These are phyloP conservation scores for Laguncularia racemosa DNA, from an alignment of 345 rosid species.

Conservation along the genomic window DNA sequence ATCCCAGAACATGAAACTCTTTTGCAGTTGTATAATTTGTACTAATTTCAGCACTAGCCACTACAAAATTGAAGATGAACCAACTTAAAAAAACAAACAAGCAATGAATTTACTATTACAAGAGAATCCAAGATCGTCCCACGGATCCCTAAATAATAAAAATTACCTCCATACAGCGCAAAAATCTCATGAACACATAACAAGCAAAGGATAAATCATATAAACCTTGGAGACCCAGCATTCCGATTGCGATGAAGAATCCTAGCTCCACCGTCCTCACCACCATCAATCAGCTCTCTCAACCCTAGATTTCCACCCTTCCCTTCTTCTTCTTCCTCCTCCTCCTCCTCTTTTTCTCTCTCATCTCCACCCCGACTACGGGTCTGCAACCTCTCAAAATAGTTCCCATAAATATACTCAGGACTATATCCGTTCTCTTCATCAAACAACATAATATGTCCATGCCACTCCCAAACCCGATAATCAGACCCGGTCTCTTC, in stretches of 20 bases:
- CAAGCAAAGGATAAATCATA: neutral
- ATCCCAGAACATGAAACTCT: too few species aligned
- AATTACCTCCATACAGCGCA: neutral
- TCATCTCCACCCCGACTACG: conserved; percentile 12
- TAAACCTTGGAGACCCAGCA: conserved; percentile 55
- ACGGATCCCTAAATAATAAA: neutral
- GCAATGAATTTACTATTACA: neutral
- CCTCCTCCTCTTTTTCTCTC: conserved; percentile 24
- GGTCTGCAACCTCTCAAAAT: conserved; percentile 80
- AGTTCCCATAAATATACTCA: conserved; percentile 93
- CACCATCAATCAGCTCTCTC: conserved; percentile 74
- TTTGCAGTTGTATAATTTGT: too few species aligned
- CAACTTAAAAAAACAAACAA: neutral
- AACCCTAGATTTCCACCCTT: conserved; percentile 58
- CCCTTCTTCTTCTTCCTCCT: conserved; percentile 38
- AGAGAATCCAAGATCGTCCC: too few species aligned
- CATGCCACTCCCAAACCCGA: conserved; percentile 99
- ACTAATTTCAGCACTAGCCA: too few species aligned
- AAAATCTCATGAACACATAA: neutral
- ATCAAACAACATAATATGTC: conserved; percentile 87
- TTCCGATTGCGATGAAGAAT: conserved; percentile 76
- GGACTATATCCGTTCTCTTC: conserved; percentile 82
- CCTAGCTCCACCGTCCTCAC: conserved; percentile 48
- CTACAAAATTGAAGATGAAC: neutral
- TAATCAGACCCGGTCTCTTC: conserved; percentile 78